Percentiles rank a stretch among this genome's conserved stretches.
Evolutionary conservation across 306 rosid species (phyloP).

Genomic region (Geum urbanum): DNA sequence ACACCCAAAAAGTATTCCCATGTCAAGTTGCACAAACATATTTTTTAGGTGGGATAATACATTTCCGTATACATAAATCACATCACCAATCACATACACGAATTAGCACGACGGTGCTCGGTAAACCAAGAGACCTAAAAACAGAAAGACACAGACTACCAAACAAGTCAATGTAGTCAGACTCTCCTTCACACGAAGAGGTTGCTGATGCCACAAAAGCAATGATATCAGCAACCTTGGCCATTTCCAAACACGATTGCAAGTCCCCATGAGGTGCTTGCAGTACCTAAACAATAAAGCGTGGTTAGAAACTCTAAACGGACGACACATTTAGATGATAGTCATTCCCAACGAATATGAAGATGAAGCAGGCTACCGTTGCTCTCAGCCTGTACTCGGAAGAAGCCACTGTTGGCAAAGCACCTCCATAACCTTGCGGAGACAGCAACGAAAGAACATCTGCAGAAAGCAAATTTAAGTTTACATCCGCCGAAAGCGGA

Average conservation of each 20-base stretch:
- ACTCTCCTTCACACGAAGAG: slow-evolving; percentile 45
- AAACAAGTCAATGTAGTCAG: slow-evolving; percentile 72
- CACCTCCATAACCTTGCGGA: slow-evolving; percentile 30
- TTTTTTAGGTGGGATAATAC: background rate
- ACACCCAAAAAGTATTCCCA: slow-evolving; percentile 17
- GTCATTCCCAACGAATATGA: background rate
- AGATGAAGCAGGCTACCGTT: slow-evolving; percentile 38
- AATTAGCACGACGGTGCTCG: slow-evolving; percentile 77
- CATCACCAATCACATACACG: slow-evolving; percentile 56
- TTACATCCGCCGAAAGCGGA: slow-evolving; percentile 61
- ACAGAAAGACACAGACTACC: slow-evolving; percentile 92
- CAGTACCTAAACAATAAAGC: slow-evolving; percentile 44
- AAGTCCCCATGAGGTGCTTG: slow-evolving; percentile 91
- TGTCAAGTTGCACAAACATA: slow-evolving; percentile 7
- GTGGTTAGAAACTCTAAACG: slow-evolving; percentile 7
- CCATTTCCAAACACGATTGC: slow-evolving; percentile 81
- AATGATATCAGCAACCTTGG: slow-evolving; percentile 92
- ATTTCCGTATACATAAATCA: slow-evolving; percentile 9
- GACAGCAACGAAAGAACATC: slow-evolving; percentile 62
- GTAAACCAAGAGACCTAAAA: slow-evolving; percentile 85
- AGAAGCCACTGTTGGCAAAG: slow-evolving; percentile 62
- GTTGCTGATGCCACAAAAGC: slow-evolving; percentile 77
- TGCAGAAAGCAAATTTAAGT: slow-evolving; percentile 53
- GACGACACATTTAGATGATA: background rate
- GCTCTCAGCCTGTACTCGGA: slow-evolving; percentile 68